A percentile compares a stretch with the other conserved stretches of the same genome.
Evolutionary conservation across 2,329 filamentous ascomycete genomes (phyloP).

Genomic region (Phaeosphaeriaceae sp.): DNA sequence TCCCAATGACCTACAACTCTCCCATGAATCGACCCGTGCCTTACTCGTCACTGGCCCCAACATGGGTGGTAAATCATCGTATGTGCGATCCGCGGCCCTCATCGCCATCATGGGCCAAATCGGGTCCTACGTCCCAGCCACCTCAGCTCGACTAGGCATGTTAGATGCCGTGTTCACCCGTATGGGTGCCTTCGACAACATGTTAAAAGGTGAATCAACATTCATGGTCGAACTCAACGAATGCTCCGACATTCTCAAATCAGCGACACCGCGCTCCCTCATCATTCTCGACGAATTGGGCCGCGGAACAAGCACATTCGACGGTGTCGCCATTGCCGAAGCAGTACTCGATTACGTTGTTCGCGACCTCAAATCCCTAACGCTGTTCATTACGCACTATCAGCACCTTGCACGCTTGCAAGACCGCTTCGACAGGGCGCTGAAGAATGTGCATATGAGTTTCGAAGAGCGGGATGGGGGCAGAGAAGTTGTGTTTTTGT

Average conservation of each 20-base stretch:
- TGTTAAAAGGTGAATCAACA: constrained; percentile 91
- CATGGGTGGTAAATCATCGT: constrained; percentile 99
- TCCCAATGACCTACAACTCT: constrained; percentile 81
- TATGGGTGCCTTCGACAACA: constrained; percentile 95
- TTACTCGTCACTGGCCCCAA: constrained; percentile 95
- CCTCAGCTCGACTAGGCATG: constrained; percentile 75
- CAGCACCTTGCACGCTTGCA: constrained; percentile 81
- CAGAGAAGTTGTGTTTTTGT: constrained; percentile 89
- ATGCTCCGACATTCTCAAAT: constrained; percentile 87
- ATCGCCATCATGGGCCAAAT: constrained; percentile 94
- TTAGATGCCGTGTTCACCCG: constrained; percentile 92
- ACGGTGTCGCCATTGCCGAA: constrained; percentile 94
- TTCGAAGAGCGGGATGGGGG: constrained; percentile 65
- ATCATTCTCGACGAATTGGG: constrained; percentile 96
- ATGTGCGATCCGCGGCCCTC: constrained; percentile 89
- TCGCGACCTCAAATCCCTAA: constrained; percentile 74
- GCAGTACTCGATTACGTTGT: constrained; percentile 88
- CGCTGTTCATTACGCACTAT: constrained; percentile 97
- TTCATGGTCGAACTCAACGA: constrained; percentile 99
- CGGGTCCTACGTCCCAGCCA: constrained; percentile 89
- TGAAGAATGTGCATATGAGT: constrained; percentile 93
- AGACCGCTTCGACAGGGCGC: constrained; percentile 67
- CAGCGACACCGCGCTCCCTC: constrained; percentile 81
- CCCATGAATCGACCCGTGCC: constrained; percentile 64
- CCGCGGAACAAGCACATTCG: constrained; percentile 90